Base-by-base conservation (phyloP, 768 basidiomycete species). In the Hygrocybe punicea region DNA sequence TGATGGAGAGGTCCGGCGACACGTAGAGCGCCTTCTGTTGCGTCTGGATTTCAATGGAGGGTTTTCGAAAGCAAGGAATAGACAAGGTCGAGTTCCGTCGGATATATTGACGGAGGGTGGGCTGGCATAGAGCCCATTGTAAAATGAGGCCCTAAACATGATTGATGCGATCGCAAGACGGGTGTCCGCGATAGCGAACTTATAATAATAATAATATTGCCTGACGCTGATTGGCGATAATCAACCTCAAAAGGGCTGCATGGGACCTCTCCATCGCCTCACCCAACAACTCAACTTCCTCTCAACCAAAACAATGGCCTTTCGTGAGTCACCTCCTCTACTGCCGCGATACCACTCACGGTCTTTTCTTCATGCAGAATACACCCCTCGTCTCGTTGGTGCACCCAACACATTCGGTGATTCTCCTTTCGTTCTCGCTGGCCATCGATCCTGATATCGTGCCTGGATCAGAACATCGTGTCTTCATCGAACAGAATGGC, bases 361-460 rank as follows among this genome's bases (percentile, higher is more conserved):
- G 19, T 64, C 51, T 55, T n/a, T 49, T 34, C 51, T 11, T 46
- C 25, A 37, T 55, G 14, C 69, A 90, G 89, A 81, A 62, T 89
- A 85, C 78, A 78, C 82, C 24, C 74, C 88, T 51, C 89, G 92
- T 70, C 79, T 87, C 77, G 80, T 94, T 71, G 91, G 88, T 44
- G 89, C 95, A 53, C 79, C 92, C 66, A 90, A 98, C 81, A 98
- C 96, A 57, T 85, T 98, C 64, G 96, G 96, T 97, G 64, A 61
- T 78, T 55, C 50, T 56, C 59, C 16, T 60, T 47, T 57, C 51
- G 21, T 56, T 35, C 56, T 56, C 53, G 34, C 37, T 51, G 45
- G 7, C 58, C 61, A 65, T 24, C 60, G 62, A 19, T 57, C 62
- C 65, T 58, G 9, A 52, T 50, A 37, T 45, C 53, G 61, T 65